Conservation (phyloP, 805 yeast species). For the Cyberlindnera bimundalis region DNA sequence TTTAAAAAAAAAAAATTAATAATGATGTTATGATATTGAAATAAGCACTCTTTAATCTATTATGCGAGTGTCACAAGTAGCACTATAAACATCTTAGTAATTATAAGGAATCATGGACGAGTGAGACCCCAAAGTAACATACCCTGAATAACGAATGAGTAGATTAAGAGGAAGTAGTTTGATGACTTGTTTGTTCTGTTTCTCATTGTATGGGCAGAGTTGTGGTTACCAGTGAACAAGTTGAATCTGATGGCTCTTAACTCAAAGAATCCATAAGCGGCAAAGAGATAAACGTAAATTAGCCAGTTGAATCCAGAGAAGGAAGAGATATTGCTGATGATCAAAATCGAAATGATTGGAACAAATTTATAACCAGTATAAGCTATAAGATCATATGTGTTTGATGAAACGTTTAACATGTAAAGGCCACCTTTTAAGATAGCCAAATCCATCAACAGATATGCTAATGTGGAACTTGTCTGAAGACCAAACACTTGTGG, state of each 20-base stretch:
- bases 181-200: slow-evolving; percentile 71
- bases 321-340: slow-evolving; percentile 46
- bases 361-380: slow-evolving; percentile 95
- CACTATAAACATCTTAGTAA: too few relatives aligned
- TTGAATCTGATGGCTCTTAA: slow-evolving; percentile 51
- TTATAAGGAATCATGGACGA: too few relatives aligned
- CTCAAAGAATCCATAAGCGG: slow-evolving; percentile 61
- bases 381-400: slow-evolving; percentile 78
- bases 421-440: slow-evolving; percentile 81
- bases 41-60: not conserved
- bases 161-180: slow-evolving; percentile 81
- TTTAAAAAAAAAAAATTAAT: not conserved
- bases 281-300: slow-evolving; percentile 46
- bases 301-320: slow-evolving; percentile 44
- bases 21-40: not conserved
- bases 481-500: slow-evolving; percentile 89
- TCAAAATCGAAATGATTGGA: slow-evolving; percentile 58
- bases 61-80: too few relatives aligned
- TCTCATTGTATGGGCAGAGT: slow-evolving; percentile 54
- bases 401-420: slow-evolving; percentile 65
- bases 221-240: slow-evolving; percentile 39
- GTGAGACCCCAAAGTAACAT: slow-evolving; percentile 68
- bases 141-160: slow-evolving; percentile 79
- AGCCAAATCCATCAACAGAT: slow-evolving; percentile 69
- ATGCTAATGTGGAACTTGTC: slow-evolving; percentile 82